phyloP scores from a whole-genome alignment of 129 eudicot genomes.

The Scalesia atractyloides region DNA sequence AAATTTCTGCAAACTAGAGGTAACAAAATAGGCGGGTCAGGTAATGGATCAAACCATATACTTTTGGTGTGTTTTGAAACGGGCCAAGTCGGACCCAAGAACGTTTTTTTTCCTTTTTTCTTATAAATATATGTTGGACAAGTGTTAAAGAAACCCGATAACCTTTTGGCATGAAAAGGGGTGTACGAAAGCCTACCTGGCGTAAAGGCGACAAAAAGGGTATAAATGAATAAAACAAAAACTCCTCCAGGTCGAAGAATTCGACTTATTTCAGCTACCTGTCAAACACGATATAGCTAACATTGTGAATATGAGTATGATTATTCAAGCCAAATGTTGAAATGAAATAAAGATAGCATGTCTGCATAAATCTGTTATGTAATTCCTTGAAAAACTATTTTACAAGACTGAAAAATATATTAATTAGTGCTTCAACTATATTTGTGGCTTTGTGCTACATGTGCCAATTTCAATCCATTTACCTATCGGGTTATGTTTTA shows the following conservation, averaged over 20 bases:
- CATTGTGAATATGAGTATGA: conserved; percentile 7
- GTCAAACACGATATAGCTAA: conserved; percentile 15
- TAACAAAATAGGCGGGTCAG: neutral
- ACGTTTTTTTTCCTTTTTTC: neutral
- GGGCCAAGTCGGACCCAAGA: neutral
- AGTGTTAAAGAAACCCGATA: neutral
- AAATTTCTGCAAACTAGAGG: neutral
- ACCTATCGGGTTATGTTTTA: neutral
- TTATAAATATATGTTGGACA: neutral
- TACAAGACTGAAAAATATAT: neutral
- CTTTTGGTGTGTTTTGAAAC: neutral
- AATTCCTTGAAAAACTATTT: neutral
- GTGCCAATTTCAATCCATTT: neutral
- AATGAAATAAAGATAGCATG: neutral
- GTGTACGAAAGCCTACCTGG: conserved; percentile 55
- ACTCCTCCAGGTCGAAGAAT: conserved; percentile 85
- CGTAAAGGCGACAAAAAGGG: conserved; percentile 61
- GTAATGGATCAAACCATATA: neutral
- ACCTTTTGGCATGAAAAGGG: conserved; percentile 48
- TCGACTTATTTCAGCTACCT: conserved; percentile 97
- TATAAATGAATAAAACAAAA: conserved; percentile 59
- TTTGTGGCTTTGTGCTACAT: neutral
- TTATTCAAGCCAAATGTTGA: neutral
- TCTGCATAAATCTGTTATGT: neutral
- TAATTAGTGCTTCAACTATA: neutral